Percentiles rank a stretch among this genome's conserved stretches.
These are phyloP conservation scores for Starmerella bacillaris DNA, from an alignment of 805 yeast species.

Conservation along the genomic window DNA sequence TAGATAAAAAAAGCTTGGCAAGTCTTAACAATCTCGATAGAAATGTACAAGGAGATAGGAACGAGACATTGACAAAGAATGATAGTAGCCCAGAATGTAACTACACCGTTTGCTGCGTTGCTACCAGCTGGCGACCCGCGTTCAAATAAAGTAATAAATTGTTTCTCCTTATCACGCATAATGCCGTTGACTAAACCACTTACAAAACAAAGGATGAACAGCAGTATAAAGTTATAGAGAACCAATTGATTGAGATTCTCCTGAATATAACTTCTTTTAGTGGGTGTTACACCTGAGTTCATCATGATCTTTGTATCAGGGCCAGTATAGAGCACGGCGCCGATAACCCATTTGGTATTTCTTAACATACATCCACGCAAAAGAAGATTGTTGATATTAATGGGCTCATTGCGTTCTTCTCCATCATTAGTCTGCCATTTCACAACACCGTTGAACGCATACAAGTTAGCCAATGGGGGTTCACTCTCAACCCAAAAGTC, in stretches of 20 bases:
- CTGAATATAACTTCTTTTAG: constrained; percentile 50
- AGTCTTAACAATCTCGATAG: constrained; percentile 67
- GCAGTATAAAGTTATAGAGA: constrained; percentile 41
- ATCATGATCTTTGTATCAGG: constrained; percentile 61
- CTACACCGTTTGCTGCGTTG: constrained; percentile 46
- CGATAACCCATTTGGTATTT: constrained; percentile 63
- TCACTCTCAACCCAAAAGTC: constrained; percentile 53
- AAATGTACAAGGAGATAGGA: constrained; percentile 63
- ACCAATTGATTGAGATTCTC: constrained; percentile 53
- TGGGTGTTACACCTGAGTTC: constrained; percentile 65
- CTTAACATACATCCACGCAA: constrained; percentile 59
- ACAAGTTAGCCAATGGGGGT: constrained; percentile 47
- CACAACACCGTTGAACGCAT: constrained; percentile 31
- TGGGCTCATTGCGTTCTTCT: constrained; percentile 30
- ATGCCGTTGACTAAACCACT: constrained; percentile 58
- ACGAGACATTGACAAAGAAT: constrained; percentile 62
- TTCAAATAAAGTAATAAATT: constrained; percentile 40
- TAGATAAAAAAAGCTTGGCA: constrained; percentile 62
- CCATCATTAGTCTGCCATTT: constrained; percentile 13
- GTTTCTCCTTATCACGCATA: constrained; percentile 29
- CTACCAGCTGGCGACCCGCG: constrained; percentile 43
- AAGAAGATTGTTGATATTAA: constrained; percentile 45
- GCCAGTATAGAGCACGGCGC: constrained; percentile 59
- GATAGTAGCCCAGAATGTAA: constrained; percentile 55
- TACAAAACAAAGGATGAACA: constrained; percentile 50